Evolutionary conservation across 306 rosid genomes (phyloP), one percentile per base, ranked within the genome.

Genomic region (Elaeagnus macrophylla): DNA sequence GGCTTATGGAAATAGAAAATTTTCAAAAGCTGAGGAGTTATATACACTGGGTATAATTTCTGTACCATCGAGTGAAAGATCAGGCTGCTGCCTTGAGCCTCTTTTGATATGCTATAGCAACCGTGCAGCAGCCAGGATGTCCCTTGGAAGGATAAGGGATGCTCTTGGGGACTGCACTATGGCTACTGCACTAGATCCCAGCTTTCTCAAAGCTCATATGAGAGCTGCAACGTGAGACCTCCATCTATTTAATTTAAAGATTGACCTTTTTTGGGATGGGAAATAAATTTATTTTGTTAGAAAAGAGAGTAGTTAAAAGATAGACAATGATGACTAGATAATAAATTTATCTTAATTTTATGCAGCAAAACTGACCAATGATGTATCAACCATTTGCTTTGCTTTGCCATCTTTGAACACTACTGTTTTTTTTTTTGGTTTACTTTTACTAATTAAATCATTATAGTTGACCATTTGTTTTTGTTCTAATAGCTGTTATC

Each of bases 71-170:
- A 68, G 55, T 69, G 95, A 84, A 74, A 67, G 79, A 68, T 68
- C 67, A 12, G 95, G 79, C 57, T 60, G 80, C 68, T 75, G 70
- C 61, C 68, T 69, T 43, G 52, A 76, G 68, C 82, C 93, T 64
- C 91, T 91, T 64, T 62, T 75, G 75, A 75, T 87, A 46, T 91
- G 96, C 65, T 87, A 84, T 58, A 91, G 95, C 76, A 87, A 84
- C 65, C 96, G 95, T 15, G 99, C 96, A 16, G 87, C 93, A 42
- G 59, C 95, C 49, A 75, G 93, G 37, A 87, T 82, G 85, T 25
- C 65, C 56, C 84, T 91, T 66, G 87, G 83, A 69, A 84, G 78
- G 74, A 77, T 91, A 62, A 82, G 82, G 75, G 89, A 84, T 58
- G 99, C 96, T 51, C 52, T 91, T 57, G 87, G 67, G 73, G 96